Evolutionary conservation across 805 yeast genomes (phyloP), one percentile per base, ranked within the genome.

Genomic region (Zygotorulaspora sp.): DNA sequence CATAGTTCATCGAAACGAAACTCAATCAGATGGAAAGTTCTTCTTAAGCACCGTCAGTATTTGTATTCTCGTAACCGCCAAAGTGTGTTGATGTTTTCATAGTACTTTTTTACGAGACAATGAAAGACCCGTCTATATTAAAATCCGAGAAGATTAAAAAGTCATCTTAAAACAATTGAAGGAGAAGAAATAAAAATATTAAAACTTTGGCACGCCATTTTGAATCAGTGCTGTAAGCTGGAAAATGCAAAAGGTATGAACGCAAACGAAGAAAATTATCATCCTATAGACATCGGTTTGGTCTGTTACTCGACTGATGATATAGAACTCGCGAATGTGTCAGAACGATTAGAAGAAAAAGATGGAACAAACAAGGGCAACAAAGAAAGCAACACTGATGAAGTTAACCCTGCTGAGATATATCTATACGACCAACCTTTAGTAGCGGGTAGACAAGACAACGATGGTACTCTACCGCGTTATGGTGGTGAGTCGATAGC

Each of bases 361-460:
- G 34, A 21, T 16, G 30, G 21, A 16, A 27, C 20, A 6, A 30
- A 37, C 16, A 30, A 37, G 30, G 33, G 14, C 12, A 17, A 25
- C 19, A 36, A 33, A 33, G 28, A 27, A 9, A n/a, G 20, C 9
- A 14, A 18, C 8, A 30, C 27, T 9, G 41, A 33, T 6, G 41
- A 43, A 20, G 13, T 41, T 5, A 40, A 36, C 21, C 42, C 53
- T 12, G 32, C 51, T 3, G 45, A 46, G 6, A 40, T 52, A 13
- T 52, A 48, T 30, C 37, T 52, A 13, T 52, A 49, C 31, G 50
- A 49, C 29, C 44, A 45, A 24, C 48, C 56, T 7, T 48, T 41
- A 21, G 10, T 30, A 14, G 28, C 36, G 5, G 9, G 17, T 11
- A 17, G 27, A n/a, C 43, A 30, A 19, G 30, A n/a, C 17, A 26